Evolutionary conservation across 805 yeast species (phyloP), one percentile per base, ranked within the genome.

Genomic region (Blastobotrys americana): DNA sequence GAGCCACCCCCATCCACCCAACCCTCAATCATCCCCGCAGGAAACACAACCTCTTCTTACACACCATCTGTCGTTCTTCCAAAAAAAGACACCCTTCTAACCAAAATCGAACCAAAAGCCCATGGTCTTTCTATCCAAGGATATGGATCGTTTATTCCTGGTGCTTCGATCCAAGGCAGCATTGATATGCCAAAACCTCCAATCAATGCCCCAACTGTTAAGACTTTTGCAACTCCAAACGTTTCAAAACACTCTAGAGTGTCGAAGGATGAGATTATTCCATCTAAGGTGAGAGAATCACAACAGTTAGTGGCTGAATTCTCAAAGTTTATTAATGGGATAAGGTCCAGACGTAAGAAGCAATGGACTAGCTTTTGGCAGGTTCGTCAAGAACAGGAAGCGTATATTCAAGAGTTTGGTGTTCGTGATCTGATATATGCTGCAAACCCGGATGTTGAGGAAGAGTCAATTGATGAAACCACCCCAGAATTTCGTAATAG

Each of bases 351-450:
- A 35, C 56, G 70, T 19, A 42, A 47, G 16, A 42, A 47, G 37
- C 46, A 51, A 44, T 66, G 69, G 69, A 44, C 51, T 20, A 45
- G 48, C 23, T 65, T 54, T 52, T 66, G 70, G 70, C 35, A 37
- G 20, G 36, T 39, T 39, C 42, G 31, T 36, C 56, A 8, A 37
- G 33, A 39, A 55, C 54, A 27, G 38, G 47, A 34, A 15, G 37
- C 38, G 33, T 19, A 33, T 5, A 35, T 39, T 27, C 39, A 36
- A 13, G 43, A 39, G 22, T 21, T 33, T 13, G 39, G 43, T 20
- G 36, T 37, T 9, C 9, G 16, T 15, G 45, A 37, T 16, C 27
- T 36, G 13, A 25, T 25, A 8, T 23, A 18, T 37, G 40, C 33
- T 13, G 41, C 17, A 4, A 22, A 37, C 13, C 20, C 18, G 5